Conservation (phyloP, 768 basidiomycete genomes). For the Termitomyces sp. region DNA sequence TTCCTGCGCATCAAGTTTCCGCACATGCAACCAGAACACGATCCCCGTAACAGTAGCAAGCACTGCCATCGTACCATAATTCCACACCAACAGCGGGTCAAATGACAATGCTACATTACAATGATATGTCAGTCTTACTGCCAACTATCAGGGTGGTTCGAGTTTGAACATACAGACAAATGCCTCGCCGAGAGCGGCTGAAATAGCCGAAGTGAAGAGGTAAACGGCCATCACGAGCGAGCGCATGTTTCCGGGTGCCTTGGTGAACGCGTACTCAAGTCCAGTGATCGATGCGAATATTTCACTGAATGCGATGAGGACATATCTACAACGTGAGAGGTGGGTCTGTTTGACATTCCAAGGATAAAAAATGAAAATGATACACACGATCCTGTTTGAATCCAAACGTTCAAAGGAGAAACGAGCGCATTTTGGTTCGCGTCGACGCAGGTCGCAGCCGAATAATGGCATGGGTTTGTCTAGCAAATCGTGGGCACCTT, state of each 20-base stretch:
- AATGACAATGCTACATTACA: slow-evolving; percentile 45
- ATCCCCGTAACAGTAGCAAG: slow-evolving; percentile 48
- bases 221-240: slow-evolving; percentile 76
- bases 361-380: not conserved
- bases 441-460: slow-evolving; percentile 49
- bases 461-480: slow-evolving; percentile 49
- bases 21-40: slow-evolving; percentile 50
- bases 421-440: slow-evolving; percentile 32
- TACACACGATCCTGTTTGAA: slow-evolving; percentile 61
- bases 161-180: slow-evolving; percentile 52
- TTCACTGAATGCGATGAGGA: slow-evolving; percentile 66
- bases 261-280: slow-evolving; percentile 85
- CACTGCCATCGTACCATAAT: slow-evolving; percentile 57
- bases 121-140: not conserved
- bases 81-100: slow-evolving; percentile 75
- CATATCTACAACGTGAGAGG: slow-evolving; percentile 35
- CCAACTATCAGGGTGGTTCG: not conserved
- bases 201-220: slow-evolving; percentile 54
- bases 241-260: slow-evolving; percentile 87
- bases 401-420: slow-evolving; percentile 74
- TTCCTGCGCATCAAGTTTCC: slow-evolving; percentile 57
- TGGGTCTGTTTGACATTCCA: not conserved
- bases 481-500: slow-evolving; percentile 20
- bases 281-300: slow-evolving; percentile 81
- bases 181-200: slow-evolving; percentile 63